Conservation (phyloP, 345 rosid genomes). For the Anacardium occidentale region DNA sequence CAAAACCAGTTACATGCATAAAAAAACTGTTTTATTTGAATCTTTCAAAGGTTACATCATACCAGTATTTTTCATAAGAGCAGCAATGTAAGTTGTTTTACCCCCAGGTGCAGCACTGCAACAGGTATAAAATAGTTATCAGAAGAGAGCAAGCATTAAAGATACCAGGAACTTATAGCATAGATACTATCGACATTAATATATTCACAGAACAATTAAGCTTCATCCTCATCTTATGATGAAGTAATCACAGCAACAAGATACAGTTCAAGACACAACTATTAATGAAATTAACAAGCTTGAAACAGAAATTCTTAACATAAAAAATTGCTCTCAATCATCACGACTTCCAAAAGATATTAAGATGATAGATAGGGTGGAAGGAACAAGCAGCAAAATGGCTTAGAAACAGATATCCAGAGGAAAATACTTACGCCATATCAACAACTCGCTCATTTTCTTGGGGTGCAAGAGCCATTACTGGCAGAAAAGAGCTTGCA, state of each 20-base stretch:
- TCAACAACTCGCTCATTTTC: slow-evolving; percentile 89
- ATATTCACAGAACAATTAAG: not conserved
- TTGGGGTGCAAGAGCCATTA: slow-evolving; percentile 98
- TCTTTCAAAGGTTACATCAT: slow-evolving; percentile 27
- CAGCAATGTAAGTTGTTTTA: slow-evolving; percentile 76
- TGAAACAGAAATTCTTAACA: not conserved
- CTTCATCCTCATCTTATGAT: not conserved
- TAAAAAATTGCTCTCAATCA: no score
- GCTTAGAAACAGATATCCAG: not conserved
- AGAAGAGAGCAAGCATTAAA: not conserved
- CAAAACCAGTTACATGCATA: not conserved
- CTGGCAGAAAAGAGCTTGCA: slow-evolving; percentile 94
- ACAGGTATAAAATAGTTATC: slow-evolving; percentile 23
- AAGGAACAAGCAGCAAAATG: not conserved
- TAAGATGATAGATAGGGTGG: not conserved
- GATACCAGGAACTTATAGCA: not conserved
- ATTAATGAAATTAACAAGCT: not conserved
- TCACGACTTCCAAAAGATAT: not conserved
- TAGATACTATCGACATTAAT: not conserved
- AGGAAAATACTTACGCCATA: slow-evolving; percentile 75
- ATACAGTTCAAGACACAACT: not conserved
- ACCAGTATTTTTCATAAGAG: slow-evolving; percentile 88
- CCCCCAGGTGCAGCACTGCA: slow-evolving; percentile 97
- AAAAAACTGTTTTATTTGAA: not conserved
- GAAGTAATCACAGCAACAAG: not conserved